Percentiles rank a stretch among this genome's conserved stretches.
phyloP scores from a whole-genome alignment of 805 yeast species.

The Zygoascus flipseniorum region DNA sequence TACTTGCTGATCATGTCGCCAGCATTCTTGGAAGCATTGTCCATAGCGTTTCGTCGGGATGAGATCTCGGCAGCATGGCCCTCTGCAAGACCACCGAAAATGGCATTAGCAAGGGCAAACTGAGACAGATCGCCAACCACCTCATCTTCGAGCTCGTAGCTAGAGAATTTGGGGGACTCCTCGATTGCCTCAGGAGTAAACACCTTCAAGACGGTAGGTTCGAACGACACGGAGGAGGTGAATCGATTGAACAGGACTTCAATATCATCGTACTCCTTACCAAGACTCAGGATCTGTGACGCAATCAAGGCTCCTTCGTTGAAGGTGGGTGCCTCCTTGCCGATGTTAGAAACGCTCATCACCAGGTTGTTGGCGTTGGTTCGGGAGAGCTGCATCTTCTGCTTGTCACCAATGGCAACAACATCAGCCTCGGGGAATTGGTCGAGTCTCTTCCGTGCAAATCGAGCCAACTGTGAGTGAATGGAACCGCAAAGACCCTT shows the following conservation, averaged over 20 bases:
- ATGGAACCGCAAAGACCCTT: slow-evolving; percentile 99
- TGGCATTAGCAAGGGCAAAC: slow-evolving; percentile 82
- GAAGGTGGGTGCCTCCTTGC: slow-evolving; percentile 95
- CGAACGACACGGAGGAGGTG: slow-evolving; percentile 80
- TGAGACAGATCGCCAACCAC: slow-evolving; percentile 49
- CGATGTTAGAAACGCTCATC: slow-evolving; percentile 80
- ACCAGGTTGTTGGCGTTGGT: slow-evolving; percentile 60
- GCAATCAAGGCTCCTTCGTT: slow-evolving; percentile 81
- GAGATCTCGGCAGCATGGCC: slow-evolving; percentile 97
- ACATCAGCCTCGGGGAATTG: slow-evolving; percentile 65
- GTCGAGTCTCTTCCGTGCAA: slow-evolving; percentile 60
- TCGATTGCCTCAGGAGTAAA: slow-evolving; percentile 65
- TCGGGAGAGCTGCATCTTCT: slow-evolving; percentile 82
- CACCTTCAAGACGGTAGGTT: slow-evolving; percentile 63
- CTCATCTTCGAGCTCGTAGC: slow-evolving; percentile 70
- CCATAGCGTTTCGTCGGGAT: slow-evolving; percentile 99
- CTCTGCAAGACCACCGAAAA: slow-evolving; percentile 88
- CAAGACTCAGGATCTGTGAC: slow-evolving; percentile 64
- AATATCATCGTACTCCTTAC: slow-evolving; percentile 55
- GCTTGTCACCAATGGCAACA: slow-evolving; percentile 90
- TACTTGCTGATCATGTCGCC: slow-evolving; percentile 96
- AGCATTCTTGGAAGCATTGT: slow-evolving; percentile 98
- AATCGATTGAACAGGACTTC: slow-evolving; percentile 84
- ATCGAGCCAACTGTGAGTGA: slow-evolving; percentile 89
- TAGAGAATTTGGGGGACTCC: slow-evolving; percentile 75